Evolutionary conservation across 1,284 basidiomycete species (phyloP).

Genomic region (Omphalotus olearius): DNA sequence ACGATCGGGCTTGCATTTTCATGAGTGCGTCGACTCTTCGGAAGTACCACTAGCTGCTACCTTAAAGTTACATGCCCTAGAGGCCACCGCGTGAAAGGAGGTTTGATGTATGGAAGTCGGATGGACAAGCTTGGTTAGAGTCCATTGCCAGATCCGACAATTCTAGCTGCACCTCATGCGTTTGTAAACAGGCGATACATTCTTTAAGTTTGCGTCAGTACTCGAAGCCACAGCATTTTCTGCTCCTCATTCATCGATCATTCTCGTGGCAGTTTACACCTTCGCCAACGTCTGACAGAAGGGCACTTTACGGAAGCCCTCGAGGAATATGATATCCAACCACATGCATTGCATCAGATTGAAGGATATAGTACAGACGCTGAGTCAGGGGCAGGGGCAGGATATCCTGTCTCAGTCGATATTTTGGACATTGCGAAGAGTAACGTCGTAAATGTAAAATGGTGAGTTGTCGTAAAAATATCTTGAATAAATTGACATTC

Average conservation of each 20-base stretch:
- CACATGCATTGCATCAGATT: constrained; percentile 17
- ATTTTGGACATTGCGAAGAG: constrained; percentile 17
- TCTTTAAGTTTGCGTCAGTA: constrained; percentile 22
- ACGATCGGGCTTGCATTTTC: constrained; percentile 21
- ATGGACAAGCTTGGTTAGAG: constrained; percentile 23
- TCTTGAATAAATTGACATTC: background rate
- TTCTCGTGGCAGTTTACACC: constrained; percentile 17
- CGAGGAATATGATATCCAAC: constrained; percentile 15
- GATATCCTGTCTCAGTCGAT: constrained; percentile 20
- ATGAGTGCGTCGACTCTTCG: constrained; percentile 13
- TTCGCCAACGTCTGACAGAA: constrained; percentile 23
- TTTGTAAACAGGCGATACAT: constrained; percentile 20
- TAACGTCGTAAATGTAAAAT: constrained; percentile 16
- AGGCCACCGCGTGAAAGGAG: constrained; percentile 19
- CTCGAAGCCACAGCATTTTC: too few relatives aligned
- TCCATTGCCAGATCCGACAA: background rate
- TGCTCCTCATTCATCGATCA: background rate
- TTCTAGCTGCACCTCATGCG: too few relatives aligned
- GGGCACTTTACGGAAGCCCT: constrained; percentile 18
- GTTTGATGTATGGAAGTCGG: constrained; percentile 22
- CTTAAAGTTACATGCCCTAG: constrained; percentile 14
- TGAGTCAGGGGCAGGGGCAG: constrained; percentile 11
- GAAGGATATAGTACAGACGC: constrained; percentile 19
- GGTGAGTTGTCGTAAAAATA: constrained; percentile 12
- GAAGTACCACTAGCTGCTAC: background rate